These are phyloP conservation scores for Niveomyces coronatus DNA, from an alignment of 2,329 filamentous ascomycete species.

Conservation along the genomic window DNA sequence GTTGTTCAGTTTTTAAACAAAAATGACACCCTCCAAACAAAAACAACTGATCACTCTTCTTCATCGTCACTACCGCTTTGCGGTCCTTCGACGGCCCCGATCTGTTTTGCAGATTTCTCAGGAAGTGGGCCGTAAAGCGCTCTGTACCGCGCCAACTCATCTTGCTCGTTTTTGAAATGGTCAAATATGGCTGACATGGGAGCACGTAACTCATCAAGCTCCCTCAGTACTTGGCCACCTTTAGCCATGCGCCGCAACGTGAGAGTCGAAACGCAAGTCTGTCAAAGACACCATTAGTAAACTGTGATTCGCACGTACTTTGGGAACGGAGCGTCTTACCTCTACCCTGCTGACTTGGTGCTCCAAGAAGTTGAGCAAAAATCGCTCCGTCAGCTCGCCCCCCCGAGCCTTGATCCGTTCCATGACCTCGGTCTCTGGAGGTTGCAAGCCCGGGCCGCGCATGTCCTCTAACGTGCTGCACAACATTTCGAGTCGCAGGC, in stretches of 20 bases:
- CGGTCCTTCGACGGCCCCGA: constrained; percentile 1
- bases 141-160: constrained; percentile 54
- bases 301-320: no score
- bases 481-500: constrained; percentile 82
- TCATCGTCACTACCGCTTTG: neutral
- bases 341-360: constrained; percentile 95
- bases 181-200: constrained; percentile 66
- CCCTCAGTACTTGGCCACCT: constrained; percentile 51
- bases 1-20: neutral
- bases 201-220: constrained; percentile 62
- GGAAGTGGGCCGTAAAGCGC: constrained; percentile 37
- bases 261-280: constrained; percentile 76
- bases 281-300: constrained; percentile 16
- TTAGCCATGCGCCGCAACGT: constrained; percentile 67
- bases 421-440: constrained; percentile 74
- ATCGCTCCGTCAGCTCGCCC: constrained; percentile 79
- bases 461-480: constrained; percentile 78
- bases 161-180: constrained; percentile 49
- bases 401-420: constrained; percentile 57
- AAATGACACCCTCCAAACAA: no score
- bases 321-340: no score
- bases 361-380: constrained; percentile 82
- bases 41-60: neutral
- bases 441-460: constrained; percentile 52
- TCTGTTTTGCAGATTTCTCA: constrained; percentile 4